Evolutionary conservation across 2,329 filamentous ascomycete genomes (phyloP), one percentile per base, ranked within the genome.

Genomic region (Trichoderma koningiopsis): DNA sequence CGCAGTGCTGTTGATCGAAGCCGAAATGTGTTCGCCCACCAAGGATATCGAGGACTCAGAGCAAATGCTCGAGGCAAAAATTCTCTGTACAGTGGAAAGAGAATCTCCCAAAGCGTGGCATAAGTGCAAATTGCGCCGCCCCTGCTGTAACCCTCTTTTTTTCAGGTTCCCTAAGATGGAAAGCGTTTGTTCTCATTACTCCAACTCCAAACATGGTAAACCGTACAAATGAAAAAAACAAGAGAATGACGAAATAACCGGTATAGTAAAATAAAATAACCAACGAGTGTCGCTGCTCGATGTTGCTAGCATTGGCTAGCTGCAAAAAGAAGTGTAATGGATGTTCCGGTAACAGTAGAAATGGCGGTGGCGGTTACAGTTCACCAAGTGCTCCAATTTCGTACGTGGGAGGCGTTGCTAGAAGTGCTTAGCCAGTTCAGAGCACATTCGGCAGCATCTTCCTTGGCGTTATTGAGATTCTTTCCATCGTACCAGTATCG

Each of bases 401-500:
- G 74, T 22, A 69, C 72, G 11, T 72, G 73, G 49, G 76, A 77
- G 52, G 65, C 72, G 13, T 22, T 37, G 31, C 22, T 43, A 19
- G 57, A 81, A 61, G 78, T 78, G 68, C 73, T 81, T 67, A 92
- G 79, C 80, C 85, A 86, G 76, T 84, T 86, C 71, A 92, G 79
- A 31, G 93, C 93, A 71, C 91, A 87, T 81, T 97, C 93, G 72
- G 94, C 93, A n/a, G 93, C 94, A 78, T 97, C 94, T 80, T 97
- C 94, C 81, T 89, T 91, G 70, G 93, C 93, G 76, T 96, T 96
- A 83, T 94, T 89, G 79, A 95, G 85, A 77, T 93, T 93, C 78
- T 93, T 89, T 71, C 93, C 93, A 79, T 96, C 94, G 81, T 97
- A 97, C 93, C 93, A 97, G 81, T 89, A 97, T 72, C 93, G 88